phyloP scores from a whole-genome alignment of 257 asterid genomes.

The Verbascum thapsus region DNA sequence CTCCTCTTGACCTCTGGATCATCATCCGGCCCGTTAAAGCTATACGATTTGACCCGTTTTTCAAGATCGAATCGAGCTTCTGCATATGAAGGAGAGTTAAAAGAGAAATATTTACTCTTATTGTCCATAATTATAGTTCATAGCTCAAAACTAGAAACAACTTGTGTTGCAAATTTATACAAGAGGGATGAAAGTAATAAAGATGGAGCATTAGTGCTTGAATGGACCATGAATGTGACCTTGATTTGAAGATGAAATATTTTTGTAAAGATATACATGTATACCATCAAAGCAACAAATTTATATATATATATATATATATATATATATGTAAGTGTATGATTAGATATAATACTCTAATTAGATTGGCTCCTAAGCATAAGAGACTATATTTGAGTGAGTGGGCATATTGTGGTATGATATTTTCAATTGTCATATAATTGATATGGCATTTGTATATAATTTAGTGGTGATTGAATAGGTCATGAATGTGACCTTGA shows the following conservation, averaged over 20 bases:
- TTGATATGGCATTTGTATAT: too few relatives aligned
- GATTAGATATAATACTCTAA: too few relatives aligned
- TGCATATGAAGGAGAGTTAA: conserved; percentile 66
- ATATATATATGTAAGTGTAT: too few relatives aligned
- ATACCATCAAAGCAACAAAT: too few relatives aligned
- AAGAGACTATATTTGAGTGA: too few relatives aligned
- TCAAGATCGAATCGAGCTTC: conserved; percentile 75
- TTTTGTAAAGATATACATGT: too few relatives aligned
- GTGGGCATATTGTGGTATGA: too few relatives aligned
- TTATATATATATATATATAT: too few relatives aligned
- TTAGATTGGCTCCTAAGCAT: too few relatives aligned
- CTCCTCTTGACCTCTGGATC: conserved; percentile 77
- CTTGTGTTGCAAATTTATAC: conserved; percentile 40
- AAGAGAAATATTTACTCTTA: conserved; percentile 71
- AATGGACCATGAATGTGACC: conserved; percentile 71
- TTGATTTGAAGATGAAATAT: conserved; percentile 38
- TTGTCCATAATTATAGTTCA: conserved; percentile 54
- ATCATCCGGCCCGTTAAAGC: conserved; percentile 82
- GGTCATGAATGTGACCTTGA: too few relatives aligned
- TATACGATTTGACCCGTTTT: conserved; percentile 66
- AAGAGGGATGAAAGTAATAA: neutral
- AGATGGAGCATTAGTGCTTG: conserved; percentile 46
- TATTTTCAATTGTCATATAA: too few relatives aligned
- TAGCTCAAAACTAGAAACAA: conserved; percentile 2
- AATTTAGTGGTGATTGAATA: too few relatives aligned